Percentiles rank a stretch among this genome's conserved stretches.
Conservation (phyloP, 805 yeast species). For the Wickerhamomyces hampshirensis region DNA sequence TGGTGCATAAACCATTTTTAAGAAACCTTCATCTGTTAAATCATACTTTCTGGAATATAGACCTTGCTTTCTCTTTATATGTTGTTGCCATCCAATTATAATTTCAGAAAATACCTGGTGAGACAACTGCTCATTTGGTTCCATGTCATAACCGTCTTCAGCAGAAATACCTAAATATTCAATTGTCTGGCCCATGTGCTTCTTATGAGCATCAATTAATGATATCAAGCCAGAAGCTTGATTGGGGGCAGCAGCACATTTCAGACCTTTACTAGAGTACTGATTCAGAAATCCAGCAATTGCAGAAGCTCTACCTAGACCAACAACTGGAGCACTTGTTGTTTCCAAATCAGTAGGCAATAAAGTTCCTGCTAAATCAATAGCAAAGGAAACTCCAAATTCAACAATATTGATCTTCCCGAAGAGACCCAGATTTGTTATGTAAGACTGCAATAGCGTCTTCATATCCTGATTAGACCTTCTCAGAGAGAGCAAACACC, state of each 20-base stretch:
- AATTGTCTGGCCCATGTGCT: conserved; percentile 70
- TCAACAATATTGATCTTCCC: conserved; percentile 44
- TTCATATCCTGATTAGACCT: conserved; percentile 71
- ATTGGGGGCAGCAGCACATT: conserved; percentile 25
- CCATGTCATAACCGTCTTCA: conserved; percentile 46
- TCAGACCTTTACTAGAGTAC: conserved; percentile 45
- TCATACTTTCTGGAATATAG: conserved; percentile 57
- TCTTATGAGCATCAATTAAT: conserved; percentile 27
- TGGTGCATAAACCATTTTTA: conserved; percentile 86
- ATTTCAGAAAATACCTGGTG: conserved; percentile 64
- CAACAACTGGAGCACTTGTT: conserved; percentile 37
- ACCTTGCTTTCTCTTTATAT: conserved; percentile 58
- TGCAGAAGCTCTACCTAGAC: conserved; percentile 43
- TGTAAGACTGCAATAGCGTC: conserved; percentile 72
- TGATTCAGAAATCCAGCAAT: conserved; percentile 73
- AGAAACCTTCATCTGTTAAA: conserved; percentile 51
- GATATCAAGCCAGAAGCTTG: conserved; percentile 43
- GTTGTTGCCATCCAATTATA: conserved; percentile 59
- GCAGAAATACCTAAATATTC: conserved; percentile 78
- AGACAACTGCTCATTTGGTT: conserved; percentile 30
- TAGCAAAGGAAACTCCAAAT: conserved; percentile 85
- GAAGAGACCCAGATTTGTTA: conserved; percentile 40
- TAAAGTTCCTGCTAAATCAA: conserved; percentile 78
- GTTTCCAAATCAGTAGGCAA: conserved; percentile 65
- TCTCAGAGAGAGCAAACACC: conserved; percentile 59